Evolutionary conservation across 73 alveolate species (phyloP).

Genomic region (Paramecium tetraurelia): DNA sequence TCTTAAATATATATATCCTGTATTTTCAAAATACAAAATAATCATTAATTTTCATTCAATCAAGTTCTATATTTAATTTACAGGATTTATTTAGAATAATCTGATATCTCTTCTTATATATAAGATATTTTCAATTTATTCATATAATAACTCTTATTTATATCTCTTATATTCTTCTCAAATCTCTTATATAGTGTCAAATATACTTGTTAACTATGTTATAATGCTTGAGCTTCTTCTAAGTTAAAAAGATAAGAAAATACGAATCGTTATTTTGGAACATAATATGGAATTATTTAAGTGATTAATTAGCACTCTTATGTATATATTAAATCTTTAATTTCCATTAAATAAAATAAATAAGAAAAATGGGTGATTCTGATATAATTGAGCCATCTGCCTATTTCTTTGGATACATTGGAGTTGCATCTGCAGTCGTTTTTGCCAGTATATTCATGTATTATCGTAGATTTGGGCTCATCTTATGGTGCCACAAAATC

Average conservation of each 20-base stretch:
- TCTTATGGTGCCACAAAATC: slow-evolving; percentile 97
- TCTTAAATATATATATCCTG: too few relatives aligned
- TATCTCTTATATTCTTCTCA: background rate
- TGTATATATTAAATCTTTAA: background rate
- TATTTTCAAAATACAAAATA: too few relatives aligned
- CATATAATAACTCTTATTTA: too few relatives aligned
- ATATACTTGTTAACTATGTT: background rate
- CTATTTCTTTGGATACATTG: slow-evolving; percentile 81
- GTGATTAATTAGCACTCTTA: background rate
- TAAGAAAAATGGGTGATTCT: background rate
- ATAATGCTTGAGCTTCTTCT: background rate
- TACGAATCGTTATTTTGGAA: background rate
- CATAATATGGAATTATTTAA: background rate
- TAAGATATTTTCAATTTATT: too few relatives aligned
- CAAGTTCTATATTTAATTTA: too few relatives aligned
- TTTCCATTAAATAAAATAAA: background rate
- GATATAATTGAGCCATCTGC: background rate
- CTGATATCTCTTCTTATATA: too few relatives aligned
- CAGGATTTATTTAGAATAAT: too few relatives aligned
- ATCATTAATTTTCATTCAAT: too few relatives aligned
- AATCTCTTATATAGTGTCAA: background rate
- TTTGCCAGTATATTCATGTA: slow-evolving; percentile 72
- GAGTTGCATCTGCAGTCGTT: slow-evolving; percentile 84
- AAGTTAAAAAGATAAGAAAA: background rate
- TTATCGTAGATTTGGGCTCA: slow-evolving; percentile 81